These are phyloP conservation scores for Panellus pusillus DNA, from an alignment of 768 basidiomycete genomes.

Conservation along the genomic window DNA sequence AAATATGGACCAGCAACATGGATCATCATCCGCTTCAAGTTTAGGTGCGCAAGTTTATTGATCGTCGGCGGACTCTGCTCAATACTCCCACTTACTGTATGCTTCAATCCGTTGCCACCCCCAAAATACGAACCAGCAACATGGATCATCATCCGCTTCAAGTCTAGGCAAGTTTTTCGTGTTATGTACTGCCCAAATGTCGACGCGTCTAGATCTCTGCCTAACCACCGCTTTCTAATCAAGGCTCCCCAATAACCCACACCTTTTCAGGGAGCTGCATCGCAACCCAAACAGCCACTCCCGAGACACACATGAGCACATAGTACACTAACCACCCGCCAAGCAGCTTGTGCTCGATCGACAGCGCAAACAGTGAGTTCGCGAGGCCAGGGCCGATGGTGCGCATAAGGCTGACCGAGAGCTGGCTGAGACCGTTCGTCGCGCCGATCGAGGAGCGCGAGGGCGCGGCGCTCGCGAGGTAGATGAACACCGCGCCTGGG, in stretches of 20 bases:
- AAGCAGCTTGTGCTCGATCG: constrained; percentile 38
- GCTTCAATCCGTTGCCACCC: too few species aligned
- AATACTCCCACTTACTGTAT: too few species aligned
- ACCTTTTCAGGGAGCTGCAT: background rate
- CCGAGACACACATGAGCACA: constrained; percentile 18
- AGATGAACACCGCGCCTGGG: constrained; percentile 39
- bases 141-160: too few species aligned
- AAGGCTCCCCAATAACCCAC: background rate
- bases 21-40: too few species aligned
- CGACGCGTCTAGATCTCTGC: too few species aligned
- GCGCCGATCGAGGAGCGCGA: constrained; percentile 48
- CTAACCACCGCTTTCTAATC: too few species aligned
- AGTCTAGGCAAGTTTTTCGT: too few species aligned
- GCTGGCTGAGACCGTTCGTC: constrained; percentile 45
- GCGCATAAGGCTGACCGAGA: constrained; percentile 30
- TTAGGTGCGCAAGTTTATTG: too few species aligned
- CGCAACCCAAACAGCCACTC: background rate
- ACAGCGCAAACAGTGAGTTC: constrained; percentile 52
- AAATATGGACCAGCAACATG: too few species aligned
- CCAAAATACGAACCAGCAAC: too few species aligned
- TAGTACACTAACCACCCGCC: constrained; percentile 43
- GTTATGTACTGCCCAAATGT: too few species aligned
- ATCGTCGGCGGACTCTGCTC: too few species aligned
- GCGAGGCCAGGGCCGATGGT: constrained; percentile 46
- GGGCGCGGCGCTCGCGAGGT: constrained; percentile 46